Evolutionary conservation across 495 filamentous ascomycete species (phyloP).

Genomic region (Parathielavia hyrcaniae): DNA sequence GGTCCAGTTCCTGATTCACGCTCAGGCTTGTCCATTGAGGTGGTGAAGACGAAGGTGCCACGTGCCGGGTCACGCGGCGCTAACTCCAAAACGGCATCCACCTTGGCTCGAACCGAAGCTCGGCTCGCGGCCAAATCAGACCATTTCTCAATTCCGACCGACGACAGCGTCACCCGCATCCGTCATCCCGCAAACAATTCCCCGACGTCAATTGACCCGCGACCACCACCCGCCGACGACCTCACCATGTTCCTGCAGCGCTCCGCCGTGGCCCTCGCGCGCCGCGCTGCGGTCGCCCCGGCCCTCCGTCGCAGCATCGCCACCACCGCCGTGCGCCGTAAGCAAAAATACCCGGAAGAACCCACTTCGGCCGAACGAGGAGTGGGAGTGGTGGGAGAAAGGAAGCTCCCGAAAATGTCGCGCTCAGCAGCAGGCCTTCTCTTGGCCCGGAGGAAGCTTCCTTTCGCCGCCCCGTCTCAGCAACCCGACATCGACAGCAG

Average conservation of each 20-base stretch:
- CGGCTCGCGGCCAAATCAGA: constrained; percentile 25
- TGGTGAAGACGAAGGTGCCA: background rate
- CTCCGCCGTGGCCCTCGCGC: constrained; percentile 63
- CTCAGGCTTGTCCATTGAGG: too few species aligned
- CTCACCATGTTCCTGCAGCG: constrained; percentile 72
- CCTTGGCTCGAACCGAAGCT: constrained; percentile 24
- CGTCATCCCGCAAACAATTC: constrained; percentile 2
- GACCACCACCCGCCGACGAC: constrained; percentile 7
- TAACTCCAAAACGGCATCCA: constrained; percentile 21
- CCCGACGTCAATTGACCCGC: constrained; percentile 17
- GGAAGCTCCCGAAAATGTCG: constrained; percentile 11
- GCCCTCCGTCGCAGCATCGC: constrained; percentile 54
- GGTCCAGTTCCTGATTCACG: too few species aligned
- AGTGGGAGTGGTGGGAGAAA: too few species aligned
- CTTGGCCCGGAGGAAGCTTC: background rate
- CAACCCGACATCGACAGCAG: background rate
- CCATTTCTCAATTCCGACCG: constrained; percentile 24
- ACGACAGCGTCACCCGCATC: constrained; percentile 15
- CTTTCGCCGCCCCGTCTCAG: constrained; percentile 16
- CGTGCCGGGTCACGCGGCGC: constrained; percentile 25
- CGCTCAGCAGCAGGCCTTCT: background rate
- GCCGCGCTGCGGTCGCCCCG: constrained; percentile 60
- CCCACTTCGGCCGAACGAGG: background rate
- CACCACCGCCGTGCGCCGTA: constrained; percentile 54
- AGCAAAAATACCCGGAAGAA: constrained; percentile 26